Base-by-base conservation (phyloP, 2,329 filamentous ascomycete species). In the Aspergillus pseudoglaucus region DNA sequence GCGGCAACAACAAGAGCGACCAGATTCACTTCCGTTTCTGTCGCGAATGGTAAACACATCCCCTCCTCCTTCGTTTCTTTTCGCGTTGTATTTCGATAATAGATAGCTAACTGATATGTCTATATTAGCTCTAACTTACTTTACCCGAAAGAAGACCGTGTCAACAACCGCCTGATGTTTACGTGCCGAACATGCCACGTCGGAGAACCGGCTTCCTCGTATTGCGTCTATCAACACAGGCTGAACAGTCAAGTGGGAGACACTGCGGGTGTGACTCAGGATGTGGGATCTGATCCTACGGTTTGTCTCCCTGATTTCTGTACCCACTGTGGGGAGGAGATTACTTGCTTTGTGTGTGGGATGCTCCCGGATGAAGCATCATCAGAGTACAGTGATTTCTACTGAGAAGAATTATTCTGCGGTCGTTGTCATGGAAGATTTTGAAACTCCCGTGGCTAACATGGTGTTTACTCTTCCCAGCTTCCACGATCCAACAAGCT, bases 21-120 rank as follows among this genome's bases (percentile, higher is more conserved):
- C 89, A 95, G 70, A 90, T 97, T 70, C 90, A 88, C 42, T 98
- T 97, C 73, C 86, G 88, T 64, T 98, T 98, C 79, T 98, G 93
- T 77, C 90, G 89, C 60, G 93, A 98, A 79, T 98, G 93, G 84
- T 85, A 70, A 60, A 73, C 58, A 33, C 14, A 22, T 22, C 45
- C 23, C 17, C 27, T 22, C 40, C 38, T 7, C 27, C 3, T 47
- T 30, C 39, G 17, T 43, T 30, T 10, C 12, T 12, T 30, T 10
- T 30, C 25, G 25, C 25, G 25, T 5, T 10, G 9, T 30, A 3
- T 30, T 30, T 38, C 18, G 20, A 18, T 12, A 17, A 27, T 22
- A 12, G n/a, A 7, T 43, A 25, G 46, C 50, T 56, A 53, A 56
- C 63, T 61, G 49, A 63, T 50, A 35, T 7, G 1, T 37, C 32